These are phyloP conservation scores for Malania oleifera DNA, from an alignment of 164 flowering plant genomes.

Conservation along the genomic window DNA sequence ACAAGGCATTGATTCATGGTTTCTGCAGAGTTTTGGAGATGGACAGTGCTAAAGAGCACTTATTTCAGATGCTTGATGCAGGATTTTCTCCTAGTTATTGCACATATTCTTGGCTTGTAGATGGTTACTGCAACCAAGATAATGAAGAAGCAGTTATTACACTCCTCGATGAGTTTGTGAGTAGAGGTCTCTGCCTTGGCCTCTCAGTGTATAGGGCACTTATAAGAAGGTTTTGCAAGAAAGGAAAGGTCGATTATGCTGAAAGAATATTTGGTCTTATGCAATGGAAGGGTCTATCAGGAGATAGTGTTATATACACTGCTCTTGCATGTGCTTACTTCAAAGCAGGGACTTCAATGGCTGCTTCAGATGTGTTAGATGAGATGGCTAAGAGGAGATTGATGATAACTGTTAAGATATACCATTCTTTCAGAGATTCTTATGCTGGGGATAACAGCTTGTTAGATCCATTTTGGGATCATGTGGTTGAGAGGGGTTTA, in stretches of 20 bases:
- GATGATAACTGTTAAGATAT: constrained; percentile 56
- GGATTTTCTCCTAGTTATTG: constrained; percentile 75
- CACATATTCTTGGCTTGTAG: constrained; percentile 80
- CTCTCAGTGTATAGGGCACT: constrained; percentile 71
- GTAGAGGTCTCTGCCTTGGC: constrained; percentile 45
- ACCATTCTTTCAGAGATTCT: constrained; percentile 52
- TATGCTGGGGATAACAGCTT: constrained; percentile 31
- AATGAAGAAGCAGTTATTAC: constrained; percentile 43
- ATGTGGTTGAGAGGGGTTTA: constrained; percentile 42
- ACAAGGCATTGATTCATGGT: constrained; percentile 85
- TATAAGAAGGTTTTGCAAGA: constrained; percentile 68
- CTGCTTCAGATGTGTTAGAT: constrained; percentile 47
- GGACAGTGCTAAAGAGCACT: constrained; percentile 60
- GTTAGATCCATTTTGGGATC: constrained; percentile 55
- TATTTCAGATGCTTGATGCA: constrained; percentile 65
- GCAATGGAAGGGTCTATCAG: constrained; percentile 53
- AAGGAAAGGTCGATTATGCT: constrained; percentile 56
- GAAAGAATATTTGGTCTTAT: constrained; percentile 42
- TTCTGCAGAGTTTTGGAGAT: constrained; percentile 60
- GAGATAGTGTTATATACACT: constrained; percentile 61
- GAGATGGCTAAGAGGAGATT: constrained; percentile 61
- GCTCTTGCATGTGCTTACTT: constrained; percentile 64
- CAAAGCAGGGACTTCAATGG: constrained; percentile 42
- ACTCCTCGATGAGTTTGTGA: constrained; percentile 49
- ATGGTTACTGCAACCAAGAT: constrained; percentile 52